Evolutionary conservation across 257 asterid species (phyloP).

Genomic region (Vinca minor): DNA sequence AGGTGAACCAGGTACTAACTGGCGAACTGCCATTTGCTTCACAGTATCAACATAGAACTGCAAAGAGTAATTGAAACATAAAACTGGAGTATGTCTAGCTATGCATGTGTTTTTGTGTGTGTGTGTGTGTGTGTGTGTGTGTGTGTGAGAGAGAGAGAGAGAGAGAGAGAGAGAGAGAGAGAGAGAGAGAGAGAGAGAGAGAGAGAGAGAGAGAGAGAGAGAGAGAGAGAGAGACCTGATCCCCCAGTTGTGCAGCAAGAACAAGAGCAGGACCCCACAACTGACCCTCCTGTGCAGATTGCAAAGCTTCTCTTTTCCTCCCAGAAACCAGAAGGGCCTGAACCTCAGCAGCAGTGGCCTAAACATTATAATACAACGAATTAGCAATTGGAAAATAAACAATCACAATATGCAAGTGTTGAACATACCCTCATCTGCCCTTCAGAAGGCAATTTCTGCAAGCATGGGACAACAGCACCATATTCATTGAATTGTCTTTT

Average conservation of each 20-base stretch:
- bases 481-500: slow-evolving; percentile 53
- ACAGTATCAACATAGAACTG: slow-evolving; percentile 90
- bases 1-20: slow-evolving; percentile 87
- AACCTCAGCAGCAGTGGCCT: slow-evolving; percentile 82
- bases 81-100: not conserved
- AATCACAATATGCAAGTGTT: not conserved
- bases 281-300: slow-evolving; percentile 92
- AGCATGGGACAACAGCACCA: slow-evolving; percentile 53
- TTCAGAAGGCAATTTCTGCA: slow-evolving; percentile 83
- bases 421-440: slow-evolving; percentile 67
- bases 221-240: slow-evolving; percentile 42
- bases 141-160: too few relatives aligned
- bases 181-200: too few relatives aligned
- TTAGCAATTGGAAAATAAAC: not conserved
- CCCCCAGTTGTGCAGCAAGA: slow-evolving; percentile 96
- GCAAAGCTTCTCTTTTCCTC: slow-evolving; percentile 85
- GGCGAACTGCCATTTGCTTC: slow-evolving; percentile 87
- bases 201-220: not conserved
- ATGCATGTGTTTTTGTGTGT: not conserved
- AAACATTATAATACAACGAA: slow-evolving; percentile 15
- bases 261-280: slow-evolving; percentile 98
- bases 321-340: slow-evolving; percentile 91
- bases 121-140: too few relatives aligned
- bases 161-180: too few relatives aligned
- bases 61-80: slow-evolving; percentile 15